Conservation (phyloP, 2,329 filamentous ascomycete species). For the Nothopassalora personata region DNA sequence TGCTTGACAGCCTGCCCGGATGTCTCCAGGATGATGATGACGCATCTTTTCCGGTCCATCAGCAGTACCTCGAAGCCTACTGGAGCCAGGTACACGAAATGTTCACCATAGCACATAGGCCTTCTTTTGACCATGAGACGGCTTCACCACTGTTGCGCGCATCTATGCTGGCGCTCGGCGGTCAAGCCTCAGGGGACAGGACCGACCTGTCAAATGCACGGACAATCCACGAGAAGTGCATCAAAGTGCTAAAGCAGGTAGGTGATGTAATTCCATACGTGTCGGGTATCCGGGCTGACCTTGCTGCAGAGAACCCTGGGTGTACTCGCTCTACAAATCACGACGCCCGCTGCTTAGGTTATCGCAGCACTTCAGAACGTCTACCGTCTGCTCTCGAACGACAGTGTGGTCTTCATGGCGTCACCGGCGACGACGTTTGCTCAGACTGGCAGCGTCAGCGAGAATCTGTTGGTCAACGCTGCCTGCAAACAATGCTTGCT, state of each 20-base stretch:
- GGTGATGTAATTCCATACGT: not conserved
- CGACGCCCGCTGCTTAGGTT: constrained; percentile 35
- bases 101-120: constrained; percentile 41
- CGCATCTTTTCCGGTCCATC: not conserved
- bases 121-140: constrained; percentile 34
- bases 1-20: constrained; percentile 3
- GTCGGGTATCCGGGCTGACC: constrained; percentile 1
- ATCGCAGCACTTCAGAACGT: constrained; percentile 36
- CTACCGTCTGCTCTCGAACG: constrained; percentile 22
- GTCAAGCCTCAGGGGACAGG: constrained; percentile 33
- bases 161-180: constrained; percentile 42
- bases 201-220: constrained; percentile 33
- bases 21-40: not conserved
- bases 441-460: not conserved
- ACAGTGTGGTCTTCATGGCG: constrained; percentile 4
- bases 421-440: not conserved
- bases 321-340: constrained; percentile 39
- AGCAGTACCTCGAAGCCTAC: constrained; percentile 41
- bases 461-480: not conserved
- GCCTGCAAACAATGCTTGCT: constrained; percentile 33
- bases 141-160: constrained; percentile 42
- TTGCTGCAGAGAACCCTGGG: constrained; percentile 24
- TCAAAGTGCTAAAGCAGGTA: constrained; percentile 36
- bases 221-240: constrained; percentile 38
- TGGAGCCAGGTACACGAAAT: constrained; percentile 43